These are phyloP conservation scores for Boletus insuetus DNA, from an alignment of 768 basidiomycete species.

Conservation along the genomic window DNA sequence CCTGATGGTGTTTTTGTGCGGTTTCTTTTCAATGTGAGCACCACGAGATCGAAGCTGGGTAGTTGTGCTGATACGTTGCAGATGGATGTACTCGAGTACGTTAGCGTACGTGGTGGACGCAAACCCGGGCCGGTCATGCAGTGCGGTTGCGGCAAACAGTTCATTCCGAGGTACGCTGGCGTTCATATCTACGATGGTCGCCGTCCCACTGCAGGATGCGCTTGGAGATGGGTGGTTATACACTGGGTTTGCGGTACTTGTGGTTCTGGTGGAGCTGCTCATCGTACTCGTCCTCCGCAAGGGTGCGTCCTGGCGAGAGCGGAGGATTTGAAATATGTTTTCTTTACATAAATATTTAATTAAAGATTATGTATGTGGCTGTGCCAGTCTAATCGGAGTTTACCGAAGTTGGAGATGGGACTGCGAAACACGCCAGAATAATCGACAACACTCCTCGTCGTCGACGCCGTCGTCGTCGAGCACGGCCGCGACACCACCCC, in stretches of 20 bases:
- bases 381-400: constrained; percentile 14
- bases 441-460: constrained; percentile 16
- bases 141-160: constrained; percentile 75
- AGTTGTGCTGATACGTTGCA: constrained; percentile 19
- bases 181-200: constrained; percentile 68
- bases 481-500: constrained; percentile 9
- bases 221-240: constrained; percentile 83
- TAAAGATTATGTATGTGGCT: constrained; percentile 17
- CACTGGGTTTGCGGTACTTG: constrained; percentile 58
- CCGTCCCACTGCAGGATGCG: constrained; percentile 69
- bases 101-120: constrained; percentile 87
- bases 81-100: constrained; percentile 64
- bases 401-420: constrained; percentile 26
- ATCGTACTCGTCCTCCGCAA: constrained; percentile 60
- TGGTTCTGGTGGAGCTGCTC: constrained; percentile 51
- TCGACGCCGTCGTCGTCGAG: constrained; percentile 10
- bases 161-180: constrained; percentile 69
- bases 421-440: constrained; percentile 26
- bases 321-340: constrained; percentile 20
- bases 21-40: constrained; percentile 71
- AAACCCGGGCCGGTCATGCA: constrained; percentile 75
- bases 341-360: constrained; percentile 1
- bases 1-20: constrained; percentile 67
- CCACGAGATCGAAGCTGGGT: neutral
- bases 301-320: constrained; percentile 58